These are phyloP conservation scores for Globisporangium splendens DNA, from an alignment of 352 stramenopile genomes.

Conservation along the genomic window DNA sequence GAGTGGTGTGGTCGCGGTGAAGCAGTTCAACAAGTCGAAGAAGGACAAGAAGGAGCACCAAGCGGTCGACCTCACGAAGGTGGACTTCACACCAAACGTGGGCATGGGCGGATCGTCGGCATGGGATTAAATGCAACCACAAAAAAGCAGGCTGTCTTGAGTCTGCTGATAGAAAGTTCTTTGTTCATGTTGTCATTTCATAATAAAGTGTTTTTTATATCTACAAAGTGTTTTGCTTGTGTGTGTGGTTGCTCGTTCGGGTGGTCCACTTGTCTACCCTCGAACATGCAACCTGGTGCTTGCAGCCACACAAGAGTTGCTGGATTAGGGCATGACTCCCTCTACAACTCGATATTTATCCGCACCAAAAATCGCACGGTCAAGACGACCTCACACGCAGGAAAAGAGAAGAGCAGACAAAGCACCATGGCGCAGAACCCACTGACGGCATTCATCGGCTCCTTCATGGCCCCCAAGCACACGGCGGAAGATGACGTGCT, in stretches of 20 bases:
- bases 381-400: slow-evolving; percentile 5
- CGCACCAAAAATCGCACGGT: neutral
- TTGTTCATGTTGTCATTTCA: neutral
- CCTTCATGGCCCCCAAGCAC: slow-evolving; percentile 60
- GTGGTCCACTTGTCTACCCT: slow-evolving; percentile 3
- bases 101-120: slow-evolving; percentile 66
- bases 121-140: slow-evolving; percentile 36
- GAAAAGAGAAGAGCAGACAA: slow-evolving; percentile 12
- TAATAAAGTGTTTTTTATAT: neutral
- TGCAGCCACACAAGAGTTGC: slow-evolving; percentile 3
- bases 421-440: slow-evolving; percentile 57
- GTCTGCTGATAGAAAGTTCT: neutral
- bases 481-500: slow-evolving; percentile 41
- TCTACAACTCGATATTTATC: slow-evolving; percentile 11
- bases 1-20: slow-evolving; percentile 71
- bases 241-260: neutral
- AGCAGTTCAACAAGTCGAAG: slow-evolving; percentile 75
- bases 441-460: slow-evolving; percentile 60
- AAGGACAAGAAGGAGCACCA: slow-evolving; percentile 29
- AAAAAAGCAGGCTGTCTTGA: too few species aligned
- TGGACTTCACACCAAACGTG: slow-evolving; percentile 62
- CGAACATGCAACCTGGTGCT: neutral
- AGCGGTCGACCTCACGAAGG: slow-evolving; percentile 48
- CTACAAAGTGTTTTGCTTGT: neutral
- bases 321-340: neutral